Conservation (phyloP, 1,284 basidiomycete genomes). For the Chiua sp. region DNA sequence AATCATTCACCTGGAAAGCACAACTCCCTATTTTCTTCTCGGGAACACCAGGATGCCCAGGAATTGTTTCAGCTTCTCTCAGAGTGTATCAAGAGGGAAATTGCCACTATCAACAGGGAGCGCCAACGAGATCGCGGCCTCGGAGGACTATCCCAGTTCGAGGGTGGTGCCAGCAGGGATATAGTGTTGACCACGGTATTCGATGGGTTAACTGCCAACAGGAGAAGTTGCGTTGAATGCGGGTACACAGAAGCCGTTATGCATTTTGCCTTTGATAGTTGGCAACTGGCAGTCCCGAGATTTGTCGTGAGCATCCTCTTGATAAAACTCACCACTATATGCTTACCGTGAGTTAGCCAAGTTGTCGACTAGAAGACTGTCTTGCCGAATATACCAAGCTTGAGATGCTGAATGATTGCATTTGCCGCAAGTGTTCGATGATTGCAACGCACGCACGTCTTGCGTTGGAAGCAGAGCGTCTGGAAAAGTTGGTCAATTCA, state of each 20-base stretch:
- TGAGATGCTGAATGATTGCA: slow-evolving; percentile 82
- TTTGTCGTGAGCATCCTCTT: slow-evolving; percentile 45
- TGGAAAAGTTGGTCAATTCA: slow-evolving; percentile 52
- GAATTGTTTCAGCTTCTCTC: slow-evolving; percentile 93
- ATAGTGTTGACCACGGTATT: slow-evolving; percentile 68
- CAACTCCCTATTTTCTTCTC: slow-evolving; percentile 76
- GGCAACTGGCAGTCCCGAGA: slow-evolving; percentile 79
- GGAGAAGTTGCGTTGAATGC: slow-evolving; percentile 80
- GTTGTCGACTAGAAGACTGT: slow-evolving; percentile 73
- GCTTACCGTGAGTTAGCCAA: slow-evolving; percentile 42
- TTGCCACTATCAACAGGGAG: slow-evolving; percentile 67
- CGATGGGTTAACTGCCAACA: slow-evolving; percentile 83
- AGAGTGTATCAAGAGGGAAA: slow-evolving; percentile 86
- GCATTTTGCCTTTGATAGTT: slow-evolving; percentile 85
- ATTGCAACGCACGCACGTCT: slow-evolving; percentile 70
- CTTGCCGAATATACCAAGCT: slow-evolving; percentile 83
- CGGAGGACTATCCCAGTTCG: slow-evolving; percentile 49
- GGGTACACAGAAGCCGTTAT: slow-evolving; percentile 90
- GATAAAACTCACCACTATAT: slow-evolving; percentile 1
- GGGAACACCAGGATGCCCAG: slow-evolving; percentile 95
- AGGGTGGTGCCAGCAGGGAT: slow-evolving; percentile 43
- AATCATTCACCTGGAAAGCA: slow-evolving; percentile 58
- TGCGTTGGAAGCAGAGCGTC: slow-evolving; percentile 57
- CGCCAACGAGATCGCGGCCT: slow-evolving; percentile 70
- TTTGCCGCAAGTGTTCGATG: slow-evolving; percentile 84